A percentile compares a stretch with the other conserved stretches of the same genome.
phyloP scores from a whole-genome alignment of 1,284 basidiomycete genomes.

The Rhodotorula sp. region DNA sequence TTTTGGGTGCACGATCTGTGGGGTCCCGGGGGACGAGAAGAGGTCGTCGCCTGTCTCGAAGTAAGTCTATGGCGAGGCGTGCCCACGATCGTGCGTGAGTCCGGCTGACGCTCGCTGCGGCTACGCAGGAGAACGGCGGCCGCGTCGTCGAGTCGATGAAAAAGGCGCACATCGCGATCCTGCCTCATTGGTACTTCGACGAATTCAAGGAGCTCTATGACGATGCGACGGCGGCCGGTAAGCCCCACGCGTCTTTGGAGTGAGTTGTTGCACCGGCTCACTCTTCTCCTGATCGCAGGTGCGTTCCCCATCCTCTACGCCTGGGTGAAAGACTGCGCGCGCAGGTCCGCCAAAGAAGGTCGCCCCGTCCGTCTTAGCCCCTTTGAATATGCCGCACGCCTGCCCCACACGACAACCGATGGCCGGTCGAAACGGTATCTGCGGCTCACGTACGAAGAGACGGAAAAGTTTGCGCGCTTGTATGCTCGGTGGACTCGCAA shows the following conservation, averaged over 20 bases:
- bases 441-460: background rate
- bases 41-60: background rate
- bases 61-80: background rate
- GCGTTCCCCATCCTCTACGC: background rate
- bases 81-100: background rate
- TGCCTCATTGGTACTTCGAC: background rate
- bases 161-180: background rate
- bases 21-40: background rate
- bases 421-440: background rate
- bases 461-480: background rate
- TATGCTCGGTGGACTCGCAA: background rate
- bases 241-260: background rate
- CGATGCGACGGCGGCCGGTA: background rate
- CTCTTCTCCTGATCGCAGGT: background rate
- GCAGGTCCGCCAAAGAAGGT: background rate
- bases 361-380: background rate
- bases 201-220: background rate
- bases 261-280: too few species aligned
- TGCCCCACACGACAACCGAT: background rate
- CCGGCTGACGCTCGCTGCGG: background rate
- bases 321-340: background rate
- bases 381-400: background rate
- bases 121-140: conserved; percentile 8
- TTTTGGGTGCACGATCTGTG: conserved; percentile 6
- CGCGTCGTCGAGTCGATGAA: background rate